Evolutionary conservation across 2,329 filamentous ascomycete species (phyloP), one percentile per base, ranked within the genome.

Genomic region (Fusarium sp.): DNA sequence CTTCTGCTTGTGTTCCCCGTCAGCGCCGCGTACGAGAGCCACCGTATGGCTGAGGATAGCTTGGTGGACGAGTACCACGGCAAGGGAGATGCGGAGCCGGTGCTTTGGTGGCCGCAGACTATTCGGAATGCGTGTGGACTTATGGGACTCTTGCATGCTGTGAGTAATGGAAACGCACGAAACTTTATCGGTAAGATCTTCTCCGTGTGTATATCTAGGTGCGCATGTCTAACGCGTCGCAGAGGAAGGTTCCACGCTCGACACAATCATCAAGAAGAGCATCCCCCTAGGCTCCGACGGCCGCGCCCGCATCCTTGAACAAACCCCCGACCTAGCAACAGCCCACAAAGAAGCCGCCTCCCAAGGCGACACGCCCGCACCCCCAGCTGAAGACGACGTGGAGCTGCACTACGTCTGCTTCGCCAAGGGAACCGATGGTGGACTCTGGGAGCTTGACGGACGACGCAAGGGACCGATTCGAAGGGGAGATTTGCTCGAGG

Each of bases 351-450:
- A 90, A 69, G 95, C 95, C 16, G 97, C 96, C 6, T 88, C 88
- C 9, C 86, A 88, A 69, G 96, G 96, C 20, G 94, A 96, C 81
- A 97, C 95, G 1, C 80, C 87, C 14, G 94, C 95, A 2, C 96
- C 97, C 0, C 85, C 89, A 64, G 94, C 95, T 10, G 89, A 91
- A n/a, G 93, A 94, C 78, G 90, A 93, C 76, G 88, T 98, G n/a
- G 96, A 98, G 80, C 87, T 98, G 77, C 97, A 99, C 85, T 98
- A 97, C 82, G 96, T 98, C 56, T 97, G 94, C 80, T 99, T 98
- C 83, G 93, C 97, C 62, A 97, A 95, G 86, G 87, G 87, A 35
- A 84, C 84, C 61, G 91, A 93, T 81, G 92, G 92, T 65, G 89
- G 81, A 14, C 78, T 91, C 41, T 91, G 89, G 88, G 89, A 91